Evolutionary conservation across 1,139 yeast genomes (phyloP), one percentile per base, ranked within the genome.

Genomic region (Protomyces inundatus): DNA sequence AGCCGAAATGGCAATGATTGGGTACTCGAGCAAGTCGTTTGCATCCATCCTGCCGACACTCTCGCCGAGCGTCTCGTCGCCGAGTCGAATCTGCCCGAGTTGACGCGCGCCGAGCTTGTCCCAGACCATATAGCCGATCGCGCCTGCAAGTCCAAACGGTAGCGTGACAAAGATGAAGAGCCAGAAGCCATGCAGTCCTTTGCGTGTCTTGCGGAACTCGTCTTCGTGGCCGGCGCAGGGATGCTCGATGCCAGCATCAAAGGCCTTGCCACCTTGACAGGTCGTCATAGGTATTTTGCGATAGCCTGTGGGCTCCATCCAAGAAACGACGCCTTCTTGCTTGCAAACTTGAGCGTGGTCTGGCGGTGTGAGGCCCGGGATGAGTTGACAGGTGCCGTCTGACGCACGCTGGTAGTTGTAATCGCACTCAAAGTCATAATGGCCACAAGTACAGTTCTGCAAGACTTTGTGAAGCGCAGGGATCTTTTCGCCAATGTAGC

Each of bases 361-460:
- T 6, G 82, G 80, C 7, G 96, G 89, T 6, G 81, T 72, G 52
- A 84, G 77, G 0, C 97, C 97, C 4, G 80, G 77, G 12, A 90
- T 87, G 56, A 91, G 80, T 72, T 86, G 85, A 77, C 99, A 95
- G 0, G 96, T 87, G 23, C 96, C 95, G 73, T 90, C 97, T 3
- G 65, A 46, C 45, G 84, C 85, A 67, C 87, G 82, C 66, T 75
- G 83, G 73, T 79, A 91, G 75, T 91, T 91, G 77, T 84, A 89
- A 73, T 93, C 98, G 81, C 99, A 93, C 75, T 93, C 99, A 72
- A 80, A 95, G 75, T 93, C 99, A 65, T 83, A 81, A 74, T 97
- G 82, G 0, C 95, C 82, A 77, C 99, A 93, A 1, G 87, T 72
- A 76, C 99, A 93, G 73, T 88, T 86, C 69, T 83, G 80, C 14